Base-by-base conservation (phyloP, 495 filamentous ascomycete species). In the Hypomontagnella monticulosa region DNA sequence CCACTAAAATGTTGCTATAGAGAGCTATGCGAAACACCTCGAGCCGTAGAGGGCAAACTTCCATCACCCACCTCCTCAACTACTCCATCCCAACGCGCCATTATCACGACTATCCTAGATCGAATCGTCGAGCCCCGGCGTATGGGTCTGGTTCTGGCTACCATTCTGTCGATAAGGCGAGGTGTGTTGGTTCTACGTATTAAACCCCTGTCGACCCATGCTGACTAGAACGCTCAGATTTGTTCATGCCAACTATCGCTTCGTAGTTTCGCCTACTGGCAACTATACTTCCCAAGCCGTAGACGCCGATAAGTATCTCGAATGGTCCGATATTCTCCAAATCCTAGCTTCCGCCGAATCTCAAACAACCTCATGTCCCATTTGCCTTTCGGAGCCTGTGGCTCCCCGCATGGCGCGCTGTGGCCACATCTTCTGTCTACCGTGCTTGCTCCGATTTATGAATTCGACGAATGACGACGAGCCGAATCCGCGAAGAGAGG, bases 331-430 rank as follows among this genome's bases (percentile, higher is more conserved):
- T 58, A 91, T 98, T 8, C 83, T 97, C 38, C 95, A 99, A 72
- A 89, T 99, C 43, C 81, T 99, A 38, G 95, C 90, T 1, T 98
- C 95, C 7, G 87, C 90, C 44, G 87, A 93, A 74, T 96, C 93
- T 1, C 95, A 99, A 76, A 82, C 85, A 33, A 85, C 94, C 3
- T 90, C 88, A 33, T 99, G 95, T 74, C 95, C 95, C 0, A 98
- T 99, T 42, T 99, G 95, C 71, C 80, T 99, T 18, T 96, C 91
- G 1, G 88, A 85, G 34, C 94, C 95, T 0, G 92, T 96, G 4
- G 95, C 95, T 3, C 94, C 95, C 23, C 89, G 96, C 56, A 99
- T 99, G 95, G 93, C 95, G 38, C 93, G 91, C 68, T 99, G 95
- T 73, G 95, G 95, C 11, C 95, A 99, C 73, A 97, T 99, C 20